Conservation (phyloP, 176 grass and related monocot genomes). For the Oryza meyeriana region DNA sequence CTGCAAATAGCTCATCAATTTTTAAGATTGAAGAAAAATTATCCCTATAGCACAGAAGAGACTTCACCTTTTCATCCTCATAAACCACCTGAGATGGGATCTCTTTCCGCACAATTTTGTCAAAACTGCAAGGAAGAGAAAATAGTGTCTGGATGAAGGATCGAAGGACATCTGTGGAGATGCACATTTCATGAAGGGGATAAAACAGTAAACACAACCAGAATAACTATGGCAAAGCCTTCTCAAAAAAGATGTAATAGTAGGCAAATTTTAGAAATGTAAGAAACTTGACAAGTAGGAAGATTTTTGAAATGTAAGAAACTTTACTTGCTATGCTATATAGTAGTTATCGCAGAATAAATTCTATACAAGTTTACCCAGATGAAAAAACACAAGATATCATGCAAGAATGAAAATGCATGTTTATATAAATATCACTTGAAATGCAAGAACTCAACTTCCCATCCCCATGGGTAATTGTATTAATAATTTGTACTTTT, state of each 20-base stretch:
- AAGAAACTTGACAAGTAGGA: no score
- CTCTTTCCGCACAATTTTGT: constrained; percentile 78
- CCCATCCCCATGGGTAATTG: background rate
- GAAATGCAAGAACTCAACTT: background rate
- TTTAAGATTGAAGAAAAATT: background rate
- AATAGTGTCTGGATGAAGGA: background rate
- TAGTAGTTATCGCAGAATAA: background rate
- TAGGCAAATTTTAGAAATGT: background rate
- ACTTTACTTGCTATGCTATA: background rate
- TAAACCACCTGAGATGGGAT: constrained; percentile 72
- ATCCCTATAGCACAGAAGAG: background rate
- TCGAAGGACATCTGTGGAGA: background rate
- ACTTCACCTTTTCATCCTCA: constrained; percentile 75
- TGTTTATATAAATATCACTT: background rate
- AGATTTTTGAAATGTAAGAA: background rate
- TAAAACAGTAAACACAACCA: background rate
- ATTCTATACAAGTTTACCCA: background rate
- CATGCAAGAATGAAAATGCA: background rate
- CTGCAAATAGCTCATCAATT: background rate
- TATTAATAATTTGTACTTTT: background rate
- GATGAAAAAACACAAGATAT: background rate
- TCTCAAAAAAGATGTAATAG: background rate
- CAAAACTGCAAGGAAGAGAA: constrained; percentile 52
- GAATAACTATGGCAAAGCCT: background rate
- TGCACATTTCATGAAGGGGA: background rate